Percentiles rank a stretch among this genome's conserved stretches.
Evolutionary conservation across 805 yeast genomes (phyloP).

Genomic region (Phaffomyces opuntiae): DNA sequence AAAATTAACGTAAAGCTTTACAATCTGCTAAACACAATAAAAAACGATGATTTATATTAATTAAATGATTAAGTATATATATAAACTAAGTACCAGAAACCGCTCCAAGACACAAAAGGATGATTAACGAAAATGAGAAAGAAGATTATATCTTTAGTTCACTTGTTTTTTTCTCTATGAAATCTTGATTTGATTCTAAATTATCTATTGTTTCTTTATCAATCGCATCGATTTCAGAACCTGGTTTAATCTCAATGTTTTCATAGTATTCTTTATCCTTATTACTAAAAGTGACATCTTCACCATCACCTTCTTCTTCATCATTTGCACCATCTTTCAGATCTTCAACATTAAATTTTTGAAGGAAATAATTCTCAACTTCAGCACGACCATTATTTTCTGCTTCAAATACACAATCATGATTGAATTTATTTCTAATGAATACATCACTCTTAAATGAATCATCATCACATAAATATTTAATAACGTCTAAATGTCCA

Average conservation of each 20-base stretch:
- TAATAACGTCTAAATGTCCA: constrained; percentile 71
- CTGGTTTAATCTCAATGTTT: constrained; percentile 36
- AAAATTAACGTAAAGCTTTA: too few species aligned
- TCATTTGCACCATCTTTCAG: constrained; percentile 28
- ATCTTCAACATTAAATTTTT: constrained; percentile 63
- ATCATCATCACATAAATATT: constrained; percentile 56
- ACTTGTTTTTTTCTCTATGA: constrained; percentile 23
- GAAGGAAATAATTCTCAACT: constrained; percentile 70
- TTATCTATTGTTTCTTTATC: constrained; percentile 40
- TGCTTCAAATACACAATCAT: constrained; percentile 86
- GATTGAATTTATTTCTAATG: constrained; percentile 62
- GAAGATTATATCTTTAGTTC: constrained; percentile 12
- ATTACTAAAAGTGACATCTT: constrained; percentile 42
- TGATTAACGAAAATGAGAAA: too few species aligned
- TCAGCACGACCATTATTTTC: constrained; percentile 70
- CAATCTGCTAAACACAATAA: too few species aligned
- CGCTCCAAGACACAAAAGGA: too few species aligned
- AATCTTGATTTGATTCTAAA: constrained; percentile 28
- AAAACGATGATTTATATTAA: too few species aligned
- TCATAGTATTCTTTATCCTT: constrained; percentile 6
- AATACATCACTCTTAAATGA: constrained; percentile 73
- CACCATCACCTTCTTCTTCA: constrained; percentile 18
- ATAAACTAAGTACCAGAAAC: too few species aligned
- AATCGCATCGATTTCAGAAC: constrained; percentile 43
- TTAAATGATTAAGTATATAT: too few species aligned